Conservation (phyloP, 2,329 filamentous ascomycete species). For the Akanthomyces dipterigenus region DNA sequence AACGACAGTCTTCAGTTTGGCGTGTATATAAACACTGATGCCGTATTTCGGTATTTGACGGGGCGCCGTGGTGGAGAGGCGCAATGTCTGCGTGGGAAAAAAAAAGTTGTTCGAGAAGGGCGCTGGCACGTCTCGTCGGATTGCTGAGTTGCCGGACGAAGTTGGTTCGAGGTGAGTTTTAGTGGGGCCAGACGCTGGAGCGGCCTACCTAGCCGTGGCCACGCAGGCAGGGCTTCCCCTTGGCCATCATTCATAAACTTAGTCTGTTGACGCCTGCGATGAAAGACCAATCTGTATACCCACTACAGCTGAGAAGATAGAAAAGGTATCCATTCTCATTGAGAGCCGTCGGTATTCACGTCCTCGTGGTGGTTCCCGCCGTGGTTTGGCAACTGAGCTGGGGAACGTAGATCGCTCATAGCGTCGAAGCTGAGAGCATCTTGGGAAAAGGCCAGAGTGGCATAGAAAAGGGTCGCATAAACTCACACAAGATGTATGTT, state of each 20-base stretch:
- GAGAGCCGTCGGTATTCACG: too few species aligned
- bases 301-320: background rate
- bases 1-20: background rate
- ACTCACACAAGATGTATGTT: background rate
- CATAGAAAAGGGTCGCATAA: background rate
- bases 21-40: background rate
- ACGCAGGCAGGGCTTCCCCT: background rate
- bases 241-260: conserved; percentile 3
- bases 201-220: conserved; percentile 1
- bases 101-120: background rate
- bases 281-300: background rate
- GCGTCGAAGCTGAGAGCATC: background rate
- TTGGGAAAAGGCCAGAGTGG: background rate
- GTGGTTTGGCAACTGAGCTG: background rate
- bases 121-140: background rate
- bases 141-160: background rate
- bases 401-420: background rate
- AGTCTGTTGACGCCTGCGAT: background rate
- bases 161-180: conserved; percentile 5
- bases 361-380: background rate
- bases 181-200: conserved; percentile 2
- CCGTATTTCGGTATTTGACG: background rate
- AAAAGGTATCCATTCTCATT: background rate
- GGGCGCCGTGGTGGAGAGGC: conserved; percentile 5
- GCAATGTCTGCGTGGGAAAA: conserved; percentile 4